A percentile compares a stretch with the other conserved stretches of the same genome.
Conservation (phyloP, 805 yeast genomes). For the Priceomyces haplophilus region DNA sequence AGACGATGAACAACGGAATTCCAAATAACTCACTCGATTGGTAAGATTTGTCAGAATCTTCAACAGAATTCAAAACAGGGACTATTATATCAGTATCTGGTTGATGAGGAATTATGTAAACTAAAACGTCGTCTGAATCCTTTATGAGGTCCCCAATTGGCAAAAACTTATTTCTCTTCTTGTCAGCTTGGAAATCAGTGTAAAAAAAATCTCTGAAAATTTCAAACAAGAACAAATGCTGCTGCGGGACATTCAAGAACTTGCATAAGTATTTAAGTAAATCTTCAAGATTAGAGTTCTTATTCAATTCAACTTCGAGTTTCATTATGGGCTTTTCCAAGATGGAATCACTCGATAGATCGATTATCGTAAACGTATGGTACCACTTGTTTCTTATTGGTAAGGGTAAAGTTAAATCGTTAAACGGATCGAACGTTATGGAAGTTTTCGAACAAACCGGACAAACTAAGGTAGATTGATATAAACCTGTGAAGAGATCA, state of each 20-base stretch:
- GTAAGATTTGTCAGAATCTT: conserved; percentile 34
- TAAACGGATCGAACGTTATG: conserved; percentile 91
- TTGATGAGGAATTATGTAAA: conserved; percentile 56
- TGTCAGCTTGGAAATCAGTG: conserved; percentile 62
- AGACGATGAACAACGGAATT: conserved; percentile 68
- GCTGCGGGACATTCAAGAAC: conserved; percentile 32
- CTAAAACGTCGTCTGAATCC: conserved; percentile 58
- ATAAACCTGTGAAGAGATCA: conserved; percentile 87
- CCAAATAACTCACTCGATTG: conserved; percentile 56
- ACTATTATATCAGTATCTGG: conserved; percentile 41
- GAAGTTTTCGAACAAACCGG: conserved; percentile 79
- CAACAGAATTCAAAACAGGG: conserved; percentile 54
- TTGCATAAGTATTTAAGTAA: conserved; percentile 59
- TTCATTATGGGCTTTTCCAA: conserved; percentile 20
- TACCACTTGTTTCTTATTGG: conserved; percentile 77
- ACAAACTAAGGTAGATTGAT: conserved; percentile 85
- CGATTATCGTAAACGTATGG: conserved; percentile 59
- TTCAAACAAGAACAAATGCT: conserved; percentile 30
- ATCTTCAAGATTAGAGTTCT: conserved; percentile 60
- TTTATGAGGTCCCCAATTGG: conserved; percentile 68
- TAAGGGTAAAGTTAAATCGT: conserved; percentile 83
- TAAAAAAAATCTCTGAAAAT: conserved; percentile 67
- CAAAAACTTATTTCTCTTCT: conserved; percentile 49
- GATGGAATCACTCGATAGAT: conserved; percentile 30
- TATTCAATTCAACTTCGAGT: conserved; percentile 71